Percentiles rank a stretch among this genome's conserved stretches.
phyloP scores from a whole-genome alignment of 2,329 filamentous ascomycete genomes.

The Dothistroma septosporum region DNA sequence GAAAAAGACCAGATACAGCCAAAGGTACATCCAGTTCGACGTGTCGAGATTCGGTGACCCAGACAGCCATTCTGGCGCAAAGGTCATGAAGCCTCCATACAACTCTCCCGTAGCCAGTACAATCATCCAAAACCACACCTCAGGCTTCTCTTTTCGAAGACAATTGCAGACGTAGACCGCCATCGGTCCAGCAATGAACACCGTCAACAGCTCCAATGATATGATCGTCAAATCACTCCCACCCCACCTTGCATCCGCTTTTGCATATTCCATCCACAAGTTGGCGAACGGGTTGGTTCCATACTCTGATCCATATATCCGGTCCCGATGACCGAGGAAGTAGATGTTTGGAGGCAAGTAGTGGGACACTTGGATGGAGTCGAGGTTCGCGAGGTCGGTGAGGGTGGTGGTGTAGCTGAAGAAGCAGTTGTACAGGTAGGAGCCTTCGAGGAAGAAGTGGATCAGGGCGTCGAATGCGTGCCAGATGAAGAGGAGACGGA shows the following conservation, averaged over 20 bases:
- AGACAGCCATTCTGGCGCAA: slow-evolving; percentile 61
- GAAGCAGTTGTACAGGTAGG: slow-evolving; percentile 92
- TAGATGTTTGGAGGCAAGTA: slow-evolving; percentile 47
- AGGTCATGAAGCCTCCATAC: slow-evolving; percentile 64
- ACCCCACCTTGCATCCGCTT: slow-evolving; percentile 60
- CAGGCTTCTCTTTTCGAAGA: slow-evolving; percentile 33
- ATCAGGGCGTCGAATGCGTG: slow-evolving; percentile 89
- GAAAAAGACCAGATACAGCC: slow-evolving; percentile 62
- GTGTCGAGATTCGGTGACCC: slow-evolving; percentile 56
- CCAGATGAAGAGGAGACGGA: slow-evolving; percentile 85
- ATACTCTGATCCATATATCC: slow-evolving; percentile 58
- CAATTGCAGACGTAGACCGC: slow-evolving; percentile 55
- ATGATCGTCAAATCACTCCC: slow-evolving; percentile 57
- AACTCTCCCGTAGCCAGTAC: slow-evolving; percentile 60
- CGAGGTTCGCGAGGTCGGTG: slow-evolving; percentile 20
- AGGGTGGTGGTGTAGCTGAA: slow-evolving; percentile 56
- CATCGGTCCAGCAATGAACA: slow-evolving; percentile 55
- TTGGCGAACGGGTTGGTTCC: slow-evolving; percentile 51
- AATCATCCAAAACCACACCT: slow-evolving; percentile 54
- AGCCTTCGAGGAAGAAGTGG: slow-evolving; percentile 86
- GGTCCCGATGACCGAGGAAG: slow-evolving; percentile 52
- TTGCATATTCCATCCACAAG: slow-evolving; percentile 64
- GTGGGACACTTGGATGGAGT: slow-evolving; percentile 27
- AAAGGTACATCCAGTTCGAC: slow-evolving; percentile 58
- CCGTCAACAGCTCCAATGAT: slow-evolving; percentile 58